Base-by-base conservation (phyloP, 2,329 filamentous ascomycete species). In the Fusarium napiforme region DNA sequence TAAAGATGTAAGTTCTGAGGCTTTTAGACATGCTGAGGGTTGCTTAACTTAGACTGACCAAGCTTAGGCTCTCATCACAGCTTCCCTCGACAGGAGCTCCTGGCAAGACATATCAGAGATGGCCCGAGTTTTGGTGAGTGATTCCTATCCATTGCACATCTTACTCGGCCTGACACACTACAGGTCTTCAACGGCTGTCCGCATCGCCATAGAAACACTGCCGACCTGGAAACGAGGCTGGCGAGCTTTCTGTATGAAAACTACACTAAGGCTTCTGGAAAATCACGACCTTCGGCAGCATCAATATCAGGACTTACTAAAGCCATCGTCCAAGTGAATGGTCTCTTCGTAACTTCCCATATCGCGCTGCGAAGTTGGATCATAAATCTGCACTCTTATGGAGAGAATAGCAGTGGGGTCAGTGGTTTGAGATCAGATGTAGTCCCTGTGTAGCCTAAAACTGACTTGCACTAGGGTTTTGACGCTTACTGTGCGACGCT, bases 91-190 rank as follows among this genome's bases (percentile, higher is more conserved):
- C 1, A 19, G 28, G 2, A 5, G 7, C n/a, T 23, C 19, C 0
- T 67, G 64, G 64, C 39, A 23, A 21, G 60, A 60, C 2, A 59
- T 65, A 23, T 42, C 46, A 2, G 60, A 65, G n/a, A 67, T 53
- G 64, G 21, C 60, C 4, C 16, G 52, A 42, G 40, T 67, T 0
- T 9, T 59, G 9, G 64, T 34, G 40, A 34, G 60, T 15, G 32
- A 34, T 1, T 34, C 5, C 32, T 34, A 34, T 34, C 5, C 14
- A 7, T 16, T 19, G 5, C 5, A 7, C 2, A 10, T 1, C 4
- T 10, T 11, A 15, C 1, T 9, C 6, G 11, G 0, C 2, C 49
- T 64, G n/a, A 63, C 28, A n/a, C 0, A 8, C 9, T 3, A 4
- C 0, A 67, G 60, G 2, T 67, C 16, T 67, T 67, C 12, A 45